Conservation (phyloP, 2,329 filamentous ascomycete species). For the Xylaria sp. region DNA sequence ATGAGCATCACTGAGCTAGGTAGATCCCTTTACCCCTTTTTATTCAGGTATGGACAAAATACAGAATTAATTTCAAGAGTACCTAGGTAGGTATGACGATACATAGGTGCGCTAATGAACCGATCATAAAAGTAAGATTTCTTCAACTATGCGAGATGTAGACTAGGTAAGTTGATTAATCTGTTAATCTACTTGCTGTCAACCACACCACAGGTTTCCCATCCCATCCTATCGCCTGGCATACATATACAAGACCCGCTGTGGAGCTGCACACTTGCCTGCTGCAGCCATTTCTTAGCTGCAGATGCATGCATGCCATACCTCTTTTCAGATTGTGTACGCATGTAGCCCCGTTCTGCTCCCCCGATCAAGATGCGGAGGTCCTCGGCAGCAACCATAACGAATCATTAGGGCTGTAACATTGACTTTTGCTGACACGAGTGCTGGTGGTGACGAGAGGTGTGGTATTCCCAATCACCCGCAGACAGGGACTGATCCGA, state of each 20-base stretch:
- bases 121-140: too few relatives aligned
- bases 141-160: too few relatives aligned
- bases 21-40: background rate
- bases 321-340: slow-evolving; percentile 39
- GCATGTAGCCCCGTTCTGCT: slow-evolving; percentile 42
- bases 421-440: slow-evolving; percentile 7
- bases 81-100: background rate
- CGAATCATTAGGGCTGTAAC: slow-evolving; percentile 44
- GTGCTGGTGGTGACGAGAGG: slow-evolving; percentile 18
- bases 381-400: slow-evolving; percentile 46
- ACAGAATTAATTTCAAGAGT: background rate
- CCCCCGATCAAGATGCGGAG: slow-evolving; percentile 49
- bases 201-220: background rate
- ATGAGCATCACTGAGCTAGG: background rate
- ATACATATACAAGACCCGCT: slow-evolving; percentile 23
- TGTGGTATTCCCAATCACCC: slow-evolving; percentile 37
- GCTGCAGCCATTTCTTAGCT: slow-evolving; percentile 49
- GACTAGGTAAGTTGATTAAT: too few relatives aligned
- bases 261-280: slow-evolving; percentile 40
- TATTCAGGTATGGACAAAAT: background rate
- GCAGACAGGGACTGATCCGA: slow-evolving; percentile 27
- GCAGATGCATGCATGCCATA: slow-evolving; percentile 52
- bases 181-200: background rate
- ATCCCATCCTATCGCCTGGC: background rate
- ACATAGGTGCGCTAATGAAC: too few relatives aligned